Conservation (phyloP, 345 rosid genomes). For the Trapa incisa region DNA sequence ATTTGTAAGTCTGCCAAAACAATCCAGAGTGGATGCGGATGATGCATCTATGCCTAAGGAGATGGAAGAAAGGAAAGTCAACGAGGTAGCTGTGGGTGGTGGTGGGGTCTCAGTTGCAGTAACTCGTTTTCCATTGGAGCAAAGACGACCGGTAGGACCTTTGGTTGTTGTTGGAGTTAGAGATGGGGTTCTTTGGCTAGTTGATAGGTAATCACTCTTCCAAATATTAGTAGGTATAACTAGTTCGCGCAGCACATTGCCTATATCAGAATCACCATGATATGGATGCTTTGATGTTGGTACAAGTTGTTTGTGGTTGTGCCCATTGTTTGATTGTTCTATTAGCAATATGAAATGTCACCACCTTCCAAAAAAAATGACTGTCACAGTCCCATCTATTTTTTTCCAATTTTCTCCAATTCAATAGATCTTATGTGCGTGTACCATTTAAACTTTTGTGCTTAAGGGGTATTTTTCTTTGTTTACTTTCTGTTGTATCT, state of each 20-base stretch:
- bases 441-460: background rate
- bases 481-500: background rate
- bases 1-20: conserved; percentile 70
- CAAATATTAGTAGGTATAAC: background rate
- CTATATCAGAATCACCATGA: background rate
- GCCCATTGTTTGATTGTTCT: background rate
- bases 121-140: conserved; percentile 90
- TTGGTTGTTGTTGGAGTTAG: conserved; percentile 84
- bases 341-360: background rate
- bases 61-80: conserved; percentile 59
- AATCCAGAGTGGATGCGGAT: conserved; percentile 66
- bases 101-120: conserved; percentile 98
- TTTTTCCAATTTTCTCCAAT: background rate
- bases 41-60: conserved; percentile 42
- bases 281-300: background rate
- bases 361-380: background rate
- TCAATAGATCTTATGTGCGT: background rate
- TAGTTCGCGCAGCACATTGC: background rate
- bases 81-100: conserved; percentile 97
- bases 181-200: conserved; percentile 99
- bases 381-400: background rate
- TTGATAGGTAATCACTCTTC: conserved; percentile 53
- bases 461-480: background rate
- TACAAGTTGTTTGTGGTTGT: background rate
- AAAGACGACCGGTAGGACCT: conserved; percentile 96